phyloP scores from a whole-genome alignment of 148 eudicot genomes.

The Rhododendron mucronatum region DNA sequence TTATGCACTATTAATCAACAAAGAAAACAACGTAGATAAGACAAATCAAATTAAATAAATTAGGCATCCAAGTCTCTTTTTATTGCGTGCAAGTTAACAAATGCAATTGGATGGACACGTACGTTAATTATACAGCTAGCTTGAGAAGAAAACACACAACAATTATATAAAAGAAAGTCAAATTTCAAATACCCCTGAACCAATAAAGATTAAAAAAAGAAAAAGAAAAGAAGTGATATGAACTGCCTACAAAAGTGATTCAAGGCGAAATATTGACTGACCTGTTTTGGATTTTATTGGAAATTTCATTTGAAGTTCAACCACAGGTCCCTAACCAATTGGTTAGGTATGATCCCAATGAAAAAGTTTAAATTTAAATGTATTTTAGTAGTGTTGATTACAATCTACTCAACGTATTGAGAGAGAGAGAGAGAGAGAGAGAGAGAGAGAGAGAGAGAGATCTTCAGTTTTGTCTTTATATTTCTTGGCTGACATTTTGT shows the following conservation, averaged over 20 bases:
- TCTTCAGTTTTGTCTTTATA: not conserved
- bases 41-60: not conserved
- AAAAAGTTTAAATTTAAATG: not conserved
- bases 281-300: not conserved
- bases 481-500: not conserved
- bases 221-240: not conserved
- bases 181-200: not conserved
- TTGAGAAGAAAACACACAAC: not conserved
- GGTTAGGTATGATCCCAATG: not conserved
- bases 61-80: not conserved
- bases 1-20: not conserved
- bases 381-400: not conserved
- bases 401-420: not conserved
- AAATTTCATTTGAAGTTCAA: not conserved
- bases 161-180: not conserved
- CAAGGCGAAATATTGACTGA: not conserved
- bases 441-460: not conserved
- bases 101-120: not conserved
- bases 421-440: not conserved
- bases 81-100: constrained; percentile 8
- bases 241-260: not conserved
- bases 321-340: not conserved
- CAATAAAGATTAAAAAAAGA: not conserved
- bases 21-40: not conserved
- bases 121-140: not conserved